Percentiles rank a stretch among this genome's conserved stretches.
Conservation (phyloP, 352 stramenopile genomes). For the Phytopythium helicoides region DNA sequence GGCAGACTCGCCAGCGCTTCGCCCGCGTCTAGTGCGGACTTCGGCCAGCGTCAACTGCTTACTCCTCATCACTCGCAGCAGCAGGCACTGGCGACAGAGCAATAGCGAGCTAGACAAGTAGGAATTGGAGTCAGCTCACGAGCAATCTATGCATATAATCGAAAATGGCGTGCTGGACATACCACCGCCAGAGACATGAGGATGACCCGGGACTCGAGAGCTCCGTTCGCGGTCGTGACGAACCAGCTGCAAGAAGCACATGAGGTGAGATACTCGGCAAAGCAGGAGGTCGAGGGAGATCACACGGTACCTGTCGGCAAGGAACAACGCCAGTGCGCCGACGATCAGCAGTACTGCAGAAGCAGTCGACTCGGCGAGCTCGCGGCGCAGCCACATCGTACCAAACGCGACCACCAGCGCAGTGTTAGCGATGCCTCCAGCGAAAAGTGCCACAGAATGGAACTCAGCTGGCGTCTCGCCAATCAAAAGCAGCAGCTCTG, state of each 20-base stretch:
- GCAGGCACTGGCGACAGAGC: slow-evolving; percentile 64
- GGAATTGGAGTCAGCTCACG: too few species aligned
- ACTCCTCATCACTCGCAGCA: slow-evolving; percentile 41
- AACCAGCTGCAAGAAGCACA: slow-evolving; percentile 31
- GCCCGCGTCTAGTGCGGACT: too few species aligned
- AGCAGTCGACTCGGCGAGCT: slow-evolving; percentile 52
- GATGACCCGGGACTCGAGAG: slow-evolving; percentile 58
- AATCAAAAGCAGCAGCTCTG: slow-evolving; percentile 68
- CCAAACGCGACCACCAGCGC: slow-evolving; percentile 49
- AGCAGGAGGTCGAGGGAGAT: neutral
- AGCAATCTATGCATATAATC: too few species aligned
- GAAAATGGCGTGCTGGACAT: slow-evolving; percentile 10
- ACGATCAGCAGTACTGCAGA: slow-evolving; percentile 44
- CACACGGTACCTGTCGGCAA: slow-evolving; percentile 60
- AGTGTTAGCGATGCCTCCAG: slow-evolving; percentile 48
- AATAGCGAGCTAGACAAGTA: slow-evolving; percentile 46
- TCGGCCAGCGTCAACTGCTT: slow-evolving; percentile 21
- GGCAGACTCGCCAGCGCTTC: too few species aligned
- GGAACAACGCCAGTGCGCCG: slow-evolving; percentile 42
- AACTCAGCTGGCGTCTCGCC: slow-evolving; percentile 42
- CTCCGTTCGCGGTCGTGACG: slow-evolving; percentile 49
- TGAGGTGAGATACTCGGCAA: slow-evolving; percentile 2
- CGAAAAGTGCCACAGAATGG: slow-evolving; percentile 32
- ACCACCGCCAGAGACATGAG: slow-evolving; percentile 76
- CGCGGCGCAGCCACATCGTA: slow-evolving; percentile 40